These are phyloP conservation scores for Trametes cingulata DNA, from an alignment of 768 basidiomycete genomes.

Conservation along the genomic window DNA sequence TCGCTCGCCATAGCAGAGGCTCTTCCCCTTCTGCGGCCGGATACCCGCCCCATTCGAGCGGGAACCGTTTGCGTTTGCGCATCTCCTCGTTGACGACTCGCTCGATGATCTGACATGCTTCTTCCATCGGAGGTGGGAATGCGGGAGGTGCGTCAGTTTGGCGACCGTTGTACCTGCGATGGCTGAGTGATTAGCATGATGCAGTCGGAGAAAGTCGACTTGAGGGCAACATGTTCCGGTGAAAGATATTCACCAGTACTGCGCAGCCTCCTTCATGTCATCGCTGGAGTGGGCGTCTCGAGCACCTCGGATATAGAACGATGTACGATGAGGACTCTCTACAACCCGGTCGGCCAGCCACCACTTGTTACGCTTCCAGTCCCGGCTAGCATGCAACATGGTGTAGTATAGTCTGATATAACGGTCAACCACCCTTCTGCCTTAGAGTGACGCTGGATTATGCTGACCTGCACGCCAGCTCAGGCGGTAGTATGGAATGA, in stretches of 20 bases:
- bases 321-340: conserved; percentile 82
- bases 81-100: conserved; percentile 70
- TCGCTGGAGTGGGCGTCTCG: conserved; percentile 34
- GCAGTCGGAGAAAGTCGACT: neutral
- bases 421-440: neutral
- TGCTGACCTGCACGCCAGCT: conserved; percentile 58
- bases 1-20: conserved; percentile 62
- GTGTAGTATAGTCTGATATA: conserved; percentile 59
- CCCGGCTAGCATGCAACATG: conserved; percentile 60
- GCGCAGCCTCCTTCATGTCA: conserved; percentile 71
- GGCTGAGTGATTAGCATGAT: neutral
- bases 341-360: conserved; percentile 82
- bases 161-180: conserved; percentile 81
- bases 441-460: too few species aligned
- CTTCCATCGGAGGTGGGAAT: conserved; percentile 75
- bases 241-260: conserved; percentile 57
- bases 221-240: neutral
- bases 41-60: conserved; percentile 63
- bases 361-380: conserved; percentile 79
- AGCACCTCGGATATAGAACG: conserved; percentile 60
- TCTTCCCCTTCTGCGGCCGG: conserved; percentile 20
- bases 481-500: conserved; percentile 64
- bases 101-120: conserved; percentile 73
- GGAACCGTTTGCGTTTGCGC: conserved; percentile 56
- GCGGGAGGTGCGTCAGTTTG: conserved; percentile 51